Evolutionary conservation across 2,329 filamentous ascomycete species (phyloP).

Genomic region (Bipolaris cookei): DNA sequence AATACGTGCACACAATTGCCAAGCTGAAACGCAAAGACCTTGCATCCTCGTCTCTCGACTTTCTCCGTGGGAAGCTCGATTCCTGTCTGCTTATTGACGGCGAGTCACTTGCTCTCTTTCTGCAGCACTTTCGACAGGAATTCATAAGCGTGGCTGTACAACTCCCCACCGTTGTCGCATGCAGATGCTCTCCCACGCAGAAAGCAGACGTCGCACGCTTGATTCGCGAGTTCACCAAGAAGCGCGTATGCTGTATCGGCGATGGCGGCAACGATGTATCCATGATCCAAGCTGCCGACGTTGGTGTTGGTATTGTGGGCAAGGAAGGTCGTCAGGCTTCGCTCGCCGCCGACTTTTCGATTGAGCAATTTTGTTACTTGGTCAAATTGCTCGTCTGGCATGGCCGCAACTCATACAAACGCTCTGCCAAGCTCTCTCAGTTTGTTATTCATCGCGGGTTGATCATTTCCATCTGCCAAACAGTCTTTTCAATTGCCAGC

Average conservation of each 20-base stretch:
- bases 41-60: slow-evolving; percentile 86
- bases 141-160: slow-evolving; percentile 89
- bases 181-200: slow-evolving; percentile 94
- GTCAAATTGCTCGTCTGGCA: slow-evolving; percentile 99
- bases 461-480: slow-evolving; percentile 95
- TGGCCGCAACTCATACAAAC: slow-evolving; percentile 95
- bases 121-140: slow-evolving; percentile 79
- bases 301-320: slow-evolving; percentile 96
- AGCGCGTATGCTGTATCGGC: slow-evolving; percentile 95
- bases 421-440: slow-evolving; percentile 91
- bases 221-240: slow-evolving; percentile 90
- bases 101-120: slow-evolving; percentile 82
- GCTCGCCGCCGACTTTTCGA: slow-evolving; percentile 93
- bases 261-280: slow-evolving; percentile 98
- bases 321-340: slow-evolving; percentile 97
- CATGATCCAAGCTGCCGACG: slow-evolving; percentile 98
- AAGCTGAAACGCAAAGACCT: slow-evolving; percentile 83
- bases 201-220: slow-evolving; percentile 93
- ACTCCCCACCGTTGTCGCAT: slow-evolving; percentile 91
- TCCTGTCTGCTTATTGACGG: slow-evolving; percentile 95
- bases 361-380: slow-evolving; percentile 92
- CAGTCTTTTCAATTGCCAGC: slow-evolving; percentile 93
- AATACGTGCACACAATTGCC: slow-evolving; percentile 93
- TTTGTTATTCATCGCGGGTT: slow-evolving; percentile 98
- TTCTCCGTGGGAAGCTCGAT: slow-evolving; percentile 81